These are phyloP conservation scores for Canavalia ensiformis DNA, from an alignment of 306 rosid genomes.

Conservation along the genomic window DNA sequence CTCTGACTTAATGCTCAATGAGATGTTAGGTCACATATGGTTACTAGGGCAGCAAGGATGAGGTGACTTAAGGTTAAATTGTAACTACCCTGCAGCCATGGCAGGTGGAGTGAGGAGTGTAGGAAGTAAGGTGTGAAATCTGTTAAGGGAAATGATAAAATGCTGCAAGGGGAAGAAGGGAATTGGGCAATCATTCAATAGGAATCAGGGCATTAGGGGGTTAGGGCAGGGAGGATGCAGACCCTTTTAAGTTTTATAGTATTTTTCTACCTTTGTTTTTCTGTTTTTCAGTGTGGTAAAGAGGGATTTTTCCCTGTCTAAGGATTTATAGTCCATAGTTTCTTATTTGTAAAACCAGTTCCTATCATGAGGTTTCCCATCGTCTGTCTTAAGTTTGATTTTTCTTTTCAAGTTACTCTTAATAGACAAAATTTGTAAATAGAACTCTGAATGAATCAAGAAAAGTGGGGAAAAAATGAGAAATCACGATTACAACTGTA, in stretches of 20 bases:
- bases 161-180: neutral
- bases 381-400: neutral
- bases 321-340: neutral
- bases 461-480: conserved; percentile 24
- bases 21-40: neutral
- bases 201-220: neutral
- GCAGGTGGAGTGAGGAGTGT: neutral
- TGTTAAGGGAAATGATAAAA: conserved; percentile 21
- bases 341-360: neutral
- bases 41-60: conserved; percentile 7
- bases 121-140: neutral
- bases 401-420: conserved; percentile 2
- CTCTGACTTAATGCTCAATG: neutral
- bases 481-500: conserved; percentile 18
- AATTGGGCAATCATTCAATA: neutral
- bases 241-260: neutral
- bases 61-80: neutral
- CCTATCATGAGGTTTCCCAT: conserved; percentile 29
- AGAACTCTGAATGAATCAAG: conserved; percentile 16
- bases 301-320: neutral
- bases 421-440: neutral
- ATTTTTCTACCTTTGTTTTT: neutral
- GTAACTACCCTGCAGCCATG: neutral
- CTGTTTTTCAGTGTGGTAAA: neutral
- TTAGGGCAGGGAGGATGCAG: neutral